Percentiles rank a stretch among this genome's conserved stretches.
Evolutionary conservation across 306 rosid genomes (phyloP).

Genomic region (Macrotyloma uniflorum): DNA sequence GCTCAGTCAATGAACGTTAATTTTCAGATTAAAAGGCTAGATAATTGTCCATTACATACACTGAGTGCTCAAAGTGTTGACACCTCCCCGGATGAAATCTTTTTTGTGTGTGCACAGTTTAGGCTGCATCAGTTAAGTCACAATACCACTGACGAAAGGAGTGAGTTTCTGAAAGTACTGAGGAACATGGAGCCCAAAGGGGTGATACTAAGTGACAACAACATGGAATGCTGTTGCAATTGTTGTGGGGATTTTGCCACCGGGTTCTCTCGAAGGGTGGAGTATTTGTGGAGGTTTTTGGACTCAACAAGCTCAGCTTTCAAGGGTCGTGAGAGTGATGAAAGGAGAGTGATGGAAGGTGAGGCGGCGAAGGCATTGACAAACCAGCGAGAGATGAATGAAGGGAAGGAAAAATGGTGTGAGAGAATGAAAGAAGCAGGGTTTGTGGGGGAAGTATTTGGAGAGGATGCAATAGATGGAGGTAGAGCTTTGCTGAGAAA

Average conservation of each 20-base stretch:
- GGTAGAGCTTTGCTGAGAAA: conserved; percentile 83
- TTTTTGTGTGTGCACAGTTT: conserved; percentile 81
- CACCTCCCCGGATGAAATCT: conserved; percentile 54
- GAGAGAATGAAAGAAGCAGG: conserved; percentile 77
- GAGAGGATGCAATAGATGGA: conserved; percentile 76
- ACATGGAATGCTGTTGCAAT: conserved; percentile 75
- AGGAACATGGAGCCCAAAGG: conserved; percentile 70
- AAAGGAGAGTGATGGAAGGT: conserved; percentile 88
- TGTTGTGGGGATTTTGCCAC: conserved; percentile 67
- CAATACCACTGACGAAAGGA: conserved; percentile 62
- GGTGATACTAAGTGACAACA: conserved; percentile 79
- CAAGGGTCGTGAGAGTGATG: conserved; percentile 78
- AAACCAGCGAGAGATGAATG: conserved; percentile 71
- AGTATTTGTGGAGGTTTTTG: conserved; percentile 77
- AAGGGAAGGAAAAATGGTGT: conserved; percentile 79
- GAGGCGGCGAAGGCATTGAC: conserved; percentile 84
- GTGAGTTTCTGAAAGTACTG: conserved; percentile 56
- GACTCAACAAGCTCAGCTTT: conserved; percentile 84
- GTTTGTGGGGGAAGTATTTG: conserved; percentile 57
- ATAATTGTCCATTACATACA: conserved; percentile 54
- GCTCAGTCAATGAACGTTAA: conserved; percentile 73
- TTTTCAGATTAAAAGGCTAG: conserved; percentile 67
- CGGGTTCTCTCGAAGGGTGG: conserved; percentile 64
- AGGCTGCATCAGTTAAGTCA: conserved; percentile 79
- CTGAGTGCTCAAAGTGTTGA: conserved; percentile 52